Percentiles rank a stretch among this genome's conserved stretches.
phyloP scores from a whole-genome alignment of 2,329 filamentous ascomycete genomes.

The Colletotrichum sublineola region DNA sequence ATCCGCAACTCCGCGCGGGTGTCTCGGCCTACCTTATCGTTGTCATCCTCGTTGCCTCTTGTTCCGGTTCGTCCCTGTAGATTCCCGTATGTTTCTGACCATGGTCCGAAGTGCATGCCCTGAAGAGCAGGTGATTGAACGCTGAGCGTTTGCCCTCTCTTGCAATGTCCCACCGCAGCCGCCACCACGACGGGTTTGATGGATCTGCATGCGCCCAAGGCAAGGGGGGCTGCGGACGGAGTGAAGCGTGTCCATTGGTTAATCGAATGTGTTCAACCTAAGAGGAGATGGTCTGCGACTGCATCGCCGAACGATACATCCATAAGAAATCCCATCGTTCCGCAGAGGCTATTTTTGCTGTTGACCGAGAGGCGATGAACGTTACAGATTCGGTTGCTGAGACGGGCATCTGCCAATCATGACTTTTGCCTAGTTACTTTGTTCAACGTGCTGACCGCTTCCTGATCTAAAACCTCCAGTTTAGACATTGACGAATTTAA shows the following conservation, averaged over 20 bases:
- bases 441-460: not conserved
- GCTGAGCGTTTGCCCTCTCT: not conserved
- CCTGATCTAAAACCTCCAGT: too few relatives aligned
- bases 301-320: not conserved
- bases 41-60: not conserved
- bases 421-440: too few relatives aligned
- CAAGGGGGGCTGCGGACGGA: not conserved
- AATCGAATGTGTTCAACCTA: not conserved
- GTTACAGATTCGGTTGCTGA: not conserved
- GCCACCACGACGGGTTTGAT: not conserved
- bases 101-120: not conserved
- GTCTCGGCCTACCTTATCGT: not conserved
- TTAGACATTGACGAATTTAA: not conserved
- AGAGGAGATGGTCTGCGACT: not conserved
- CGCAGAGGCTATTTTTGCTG: not conserved
- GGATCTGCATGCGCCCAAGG: not conserved
- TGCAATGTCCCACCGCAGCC: not conserved
- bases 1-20: conserved; percentile 2
- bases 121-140: not conserved
- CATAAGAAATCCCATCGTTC: too few relatives aligned
- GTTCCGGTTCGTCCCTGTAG: not conserved
- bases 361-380: not conserved
- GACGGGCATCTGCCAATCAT: not conserved
- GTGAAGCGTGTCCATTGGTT: not conserved
- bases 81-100: not conserved